A percentile compares a stretch with the other conserved stretches of the same genome.
Evolutionary conservation across 208 protist genomes (phyloP).

Genomic region (Wallacemonas sp.): DNA sequence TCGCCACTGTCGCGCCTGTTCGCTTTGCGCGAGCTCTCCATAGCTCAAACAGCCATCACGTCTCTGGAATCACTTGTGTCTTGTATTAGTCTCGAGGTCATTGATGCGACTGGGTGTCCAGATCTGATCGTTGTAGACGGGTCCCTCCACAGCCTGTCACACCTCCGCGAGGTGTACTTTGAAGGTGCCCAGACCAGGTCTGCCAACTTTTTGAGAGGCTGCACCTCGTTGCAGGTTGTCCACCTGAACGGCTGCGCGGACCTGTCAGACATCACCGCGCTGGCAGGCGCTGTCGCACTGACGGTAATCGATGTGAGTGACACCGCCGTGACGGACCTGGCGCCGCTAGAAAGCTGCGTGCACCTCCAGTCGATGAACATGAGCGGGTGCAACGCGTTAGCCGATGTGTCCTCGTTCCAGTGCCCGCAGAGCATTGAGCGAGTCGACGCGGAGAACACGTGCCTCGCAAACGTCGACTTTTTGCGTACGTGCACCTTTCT

Average conservation of each 20-base stretch:
- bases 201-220: background rate
- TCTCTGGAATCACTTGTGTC: background rate
- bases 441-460: background rate
- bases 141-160: background rate
- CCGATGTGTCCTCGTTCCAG: background rate
- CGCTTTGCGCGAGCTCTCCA: background rate
- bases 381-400: too few species aligned
- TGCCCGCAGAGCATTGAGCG: background rate
- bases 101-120: background rate
- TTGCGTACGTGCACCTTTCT: background rate
- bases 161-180: background rate
- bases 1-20: background rate
- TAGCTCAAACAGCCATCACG: background rate
- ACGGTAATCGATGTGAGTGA: background rate
- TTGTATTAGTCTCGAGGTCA: background rate
- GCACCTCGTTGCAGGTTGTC: background rate
- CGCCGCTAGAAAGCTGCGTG: background rate
- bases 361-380: background rate
- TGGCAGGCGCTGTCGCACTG: background rate
- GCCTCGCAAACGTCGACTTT: background rate
- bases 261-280: background rate
- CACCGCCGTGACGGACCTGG: background rate
- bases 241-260: conserved; percentile 1
- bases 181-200: background rate
- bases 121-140: background rate